Base-by-base conservation (phyloP, 1,284 basidiomycete species). In the Ceratobasidium sp. region DNA sequence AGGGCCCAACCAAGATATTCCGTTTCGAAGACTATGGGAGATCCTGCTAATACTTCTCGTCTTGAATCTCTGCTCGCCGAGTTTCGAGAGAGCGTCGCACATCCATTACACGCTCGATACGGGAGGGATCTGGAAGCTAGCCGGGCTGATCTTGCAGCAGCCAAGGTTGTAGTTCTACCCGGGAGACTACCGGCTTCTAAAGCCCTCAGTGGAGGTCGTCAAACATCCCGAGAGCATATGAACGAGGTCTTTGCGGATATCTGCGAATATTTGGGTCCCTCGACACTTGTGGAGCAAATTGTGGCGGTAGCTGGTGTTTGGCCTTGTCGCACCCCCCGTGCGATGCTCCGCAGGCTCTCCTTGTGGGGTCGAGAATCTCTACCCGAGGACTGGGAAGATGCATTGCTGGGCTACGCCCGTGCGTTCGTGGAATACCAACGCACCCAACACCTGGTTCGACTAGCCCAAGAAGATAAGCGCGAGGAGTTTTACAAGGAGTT, bases 401-500 rank as follows among this genome's bases (percentile, higher is more conserved):
- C 19, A 22, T n/a, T 75, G 41, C 29, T 57, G 9, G 27, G 22
- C n/a, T 67, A 60, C 33, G 74, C 74, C 11, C 51, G 17, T n/a
- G 15, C 71, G 6, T 50, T 44, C 15, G 19, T 66, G 17, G 51
- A 60, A 19, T 62, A 48, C 27, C 66, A 62, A 22, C 36, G 57
- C 11, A 60, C 48, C n/a, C 47, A 45, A 15, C 33, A 29, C 50
- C 31, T 74, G 24, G 41, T 36, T 53, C 14, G n/a, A 3, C 27
- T 72, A 15, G 54, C 67, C 3, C n/a, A 60, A n/a, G 27, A 17
- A 7, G 47, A n/a, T 9, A 51, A 60, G 11, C 27, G 17, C 4
- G 53, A 67, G n/a, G 62, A 75, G 47, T 65, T 67, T 22, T 29
- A 24, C 4, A 72, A 63, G 31, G 69, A 53, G 29, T 29, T 73